Conservation (phyloP, 768 basidiomycete genomes). For the Termitomyces sp. region DNA sequence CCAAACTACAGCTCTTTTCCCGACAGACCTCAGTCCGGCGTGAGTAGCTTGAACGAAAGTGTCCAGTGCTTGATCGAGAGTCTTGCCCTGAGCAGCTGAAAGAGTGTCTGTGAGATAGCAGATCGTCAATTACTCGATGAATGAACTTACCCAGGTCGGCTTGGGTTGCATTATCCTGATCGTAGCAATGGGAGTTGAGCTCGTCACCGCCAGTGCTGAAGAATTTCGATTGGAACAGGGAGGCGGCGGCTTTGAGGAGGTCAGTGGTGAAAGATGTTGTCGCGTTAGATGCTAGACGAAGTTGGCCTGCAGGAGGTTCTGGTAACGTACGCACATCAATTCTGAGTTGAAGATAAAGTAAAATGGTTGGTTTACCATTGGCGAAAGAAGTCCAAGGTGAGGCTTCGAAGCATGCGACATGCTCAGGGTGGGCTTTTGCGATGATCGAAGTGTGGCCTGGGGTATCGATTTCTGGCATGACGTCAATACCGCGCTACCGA, state of each 20-base stretch:
- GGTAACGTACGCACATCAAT: neutral
- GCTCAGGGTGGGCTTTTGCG: slow-evolving; percentile 64
- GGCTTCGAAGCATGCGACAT: slow-evolving; percentile 63
- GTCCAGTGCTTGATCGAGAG: slow-evolving; percentile 61
- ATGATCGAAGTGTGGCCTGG: slow-evolving; percentile 82
- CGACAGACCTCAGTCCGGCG: slow-evolving; percentile 42
- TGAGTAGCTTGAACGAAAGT: slow-evolving; percentile 62
- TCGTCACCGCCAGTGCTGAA: slow-evolving; percentile 87
- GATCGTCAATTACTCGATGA: slow-evolving; percentile 2
- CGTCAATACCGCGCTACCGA: slow-evolving; percentile 66
- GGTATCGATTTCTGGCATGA: slow-evolving; percentile 74
- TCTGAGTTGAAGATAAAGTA: neutral
- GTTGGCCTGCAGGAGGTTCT: slow-evolving; percentile 84
- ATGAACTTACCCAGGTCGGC: slow-evolving; percentile 37
- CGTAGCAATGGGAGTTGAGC: slow-evolving; percentile 65
- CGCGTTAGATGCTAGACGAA: slow-evolving; percentile 60
- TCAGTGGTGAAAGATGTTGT: slow-evolving; percentile 58
- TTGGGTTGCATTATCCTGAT: slow-evolving; percentile 56
- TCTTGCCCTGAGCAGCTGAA: slow-evolving; percentile 37
- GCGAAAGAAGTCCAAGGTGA: slow-evolving; percentile 63
- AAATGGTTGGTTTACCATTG: slow-evolving; percentile 27
- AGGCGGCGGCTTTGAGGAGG: slow-evolving; percentile 51
- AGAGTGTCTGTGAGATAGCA: neutral
- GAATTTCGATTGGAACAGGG: slow-evolving; percentile 49
- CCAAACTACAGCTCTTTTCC: slow-evolving; percentile 83